Conservation (phyloP, 305 asterid species). For the Solanum aculeatissimum region DNA sequence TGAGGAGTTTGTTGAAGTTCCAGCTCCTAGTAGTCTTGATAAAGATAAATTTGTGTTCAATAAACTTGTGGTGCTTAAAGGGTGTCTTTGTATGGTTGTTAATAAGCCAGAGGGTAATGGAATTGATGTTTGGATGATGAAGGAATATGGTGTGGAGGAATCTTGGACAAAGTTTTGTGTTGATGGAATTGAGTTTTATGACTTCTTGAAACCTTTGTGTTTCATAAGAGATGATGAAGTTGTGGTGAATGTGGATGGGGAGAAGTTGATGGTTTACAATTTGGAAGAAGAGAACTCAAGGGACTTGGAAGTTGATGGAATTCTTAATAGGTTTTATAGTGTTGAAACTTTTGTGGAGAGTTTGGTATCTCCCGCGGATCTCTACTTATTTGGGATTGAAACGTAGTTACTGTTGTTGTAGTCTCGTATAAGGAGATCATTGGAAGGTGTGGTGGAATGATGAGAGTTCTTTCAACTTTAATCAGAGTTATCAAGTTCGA, state of each 20-base stretch:
- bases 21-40: conserved; percentile 17
- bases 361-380: conserved; percentile 4
- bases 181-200: not conserved
- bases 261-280: conserved; percentile 11
- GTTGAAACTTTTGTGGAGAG: conserved; percentile 20
- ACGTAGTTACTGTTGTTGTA: not conserved
- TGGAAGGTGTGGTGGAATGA: not conserved
- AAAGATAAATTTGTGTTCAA: not conserved
- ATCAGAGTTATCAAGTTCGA: not conserved
- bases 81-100: conserved; percentile 30
- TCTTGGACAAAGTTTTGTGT: conserved; percentile 28
- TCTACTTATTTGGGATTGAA: not conserved
- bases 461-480: not conserved
- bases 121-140: conserved; percentile 41
- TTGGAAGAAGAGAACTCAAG: not conserved
- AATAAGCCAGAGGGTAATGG: not conserved
- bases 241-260: conserved; percentile 5
- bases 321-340: not conserved
- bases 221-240: conserved; percentile 22
- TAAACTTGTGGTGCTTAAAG: conserved; percentile 20
- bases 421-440: not conserved
- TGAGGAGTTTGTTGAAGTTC: conserved; percentile 25
- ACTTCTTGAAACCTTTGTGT: conserved; percentile 14
- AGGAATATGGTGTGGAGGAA: conserved; percentile 27
- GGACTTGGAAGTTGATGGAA: conserved; percentile 17